A percentile compares a stretch with the other conserved stretches of the same genome.
Conservation (phyloP, 371 early-diverging fungal species). For the Enterospora canceri region DNA sequence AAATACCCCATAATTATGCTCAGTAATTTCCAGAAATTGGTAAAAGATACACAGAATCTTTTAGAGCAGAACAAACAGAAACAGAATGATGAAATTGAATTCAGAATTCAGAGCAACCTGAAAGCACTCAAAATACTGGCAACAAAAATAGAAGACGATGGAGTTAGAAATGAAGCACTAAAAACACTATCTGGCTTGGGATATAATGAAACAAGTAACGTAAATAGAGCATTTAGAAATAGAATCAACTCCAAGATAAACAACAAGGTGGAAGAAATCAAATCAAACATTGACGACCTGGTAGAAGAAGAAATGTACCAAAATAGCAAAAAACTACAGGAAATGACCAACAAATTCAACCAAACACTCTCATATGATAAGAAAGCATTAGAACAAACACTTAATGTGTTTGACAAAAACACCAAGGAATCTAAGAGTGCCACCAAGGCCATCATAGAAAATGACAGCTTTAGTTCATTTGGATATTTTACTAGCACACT, state of each 20-base stretch:
- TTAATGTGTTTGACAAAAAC: neutral
- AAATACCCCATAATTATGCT: too few relatives aligned
- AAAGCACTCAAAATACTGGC: conserved; percentile 19
- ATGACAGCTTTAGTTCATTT: neutral
- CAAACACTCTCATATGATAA: conserved; percentile 9
- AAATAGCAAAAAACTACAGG: neutral
- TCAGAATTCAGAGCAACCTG: conserved; percentile 22
- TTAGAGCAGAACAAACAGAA: neutral
- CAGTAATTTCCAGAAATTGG: too few relatives aligned
- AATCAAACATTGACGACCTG: neutral
- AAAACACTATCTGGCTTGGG: too few relatives aligned
- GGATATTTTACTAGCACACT: neutral
- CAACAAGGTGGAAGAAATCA: neutral
- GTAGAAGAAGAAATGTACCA: conserved; percentile 12
- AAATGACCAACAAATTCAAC: conserved; percentile 10
- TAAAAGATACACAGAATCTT: too few relatives aligned
- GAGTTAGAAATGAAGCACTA: neutral
- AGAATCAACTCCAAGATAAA: neutral
- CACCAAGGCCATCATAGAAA: neutral
- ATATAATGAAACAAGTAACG: too few relatives aligned
- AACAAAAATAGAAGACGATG: conserved; percentile 3
- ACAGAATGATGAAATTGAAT: conserved; percentile 10
- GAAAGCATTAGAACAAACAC: conserved; percentile 1
- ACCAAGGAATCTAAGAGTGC: neutral
- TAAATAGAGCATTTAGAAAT: neutral